phyloP scores from a whole-genome alignment of 2,329 filamentous ascomycete species.

The Plenodomus tracheiphilus region DNA sequence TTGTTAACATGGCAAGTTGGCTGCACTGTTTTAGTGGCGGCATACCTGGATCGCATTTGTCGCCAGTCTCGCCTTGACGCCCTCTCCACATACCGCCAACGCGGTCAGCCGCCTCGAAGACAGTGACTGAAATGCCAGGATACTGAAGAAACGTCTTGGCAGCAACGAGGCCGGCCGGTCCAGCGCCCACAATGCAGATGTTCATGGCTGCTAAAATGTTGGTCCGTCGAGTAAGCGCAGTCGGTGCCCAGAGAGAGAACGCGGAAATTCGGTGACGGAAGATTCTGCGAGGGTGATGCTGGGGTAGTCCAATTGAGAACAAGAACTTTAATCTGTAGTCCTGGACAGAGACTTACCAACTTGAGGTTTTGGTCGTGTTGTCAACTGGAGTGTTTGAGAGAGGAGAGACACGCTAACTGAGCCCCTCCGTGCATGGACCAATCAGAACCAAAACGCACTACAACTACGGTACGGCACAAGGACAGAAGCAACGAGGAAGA shows the following conservation, averaged over 20 bases:
- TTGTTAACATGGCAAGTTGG: not conserved
- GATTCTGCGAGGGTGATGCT: too few species aligned
- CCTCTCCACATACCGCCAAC: slow-evolving; percentile 80
- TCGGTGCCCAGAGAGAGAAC: too few species aligned
- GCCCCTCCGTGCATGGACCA: slow-evolving; percentile 16
- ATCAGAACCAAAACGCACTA: slow-evolving; percentile 3
- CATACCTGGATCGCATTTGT: slow-evolving; percentile 64
- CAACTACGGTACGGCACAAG: too few species aligned
- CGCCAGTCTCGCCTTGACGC: slow-evolving; percentile 49
- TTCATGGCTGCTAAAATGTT: not conserved
- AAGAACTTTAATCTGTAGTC: not conserved
- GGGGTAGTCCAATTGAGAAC: too few species aligned
- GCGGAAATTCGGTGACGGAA: too few species aligned
- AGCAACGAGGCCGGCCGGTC: slow-evolving; percentile 50
- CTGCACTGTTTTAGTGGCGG: not conserved
- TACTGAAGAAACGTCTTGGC: slow-evolving; percentile 69
- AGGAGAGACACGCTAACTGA: slow-evolving; percentile 12
- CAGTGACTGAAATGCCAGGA: slow-evolving; percentile 66
- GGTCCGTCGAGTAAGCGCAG: too few species aligned
- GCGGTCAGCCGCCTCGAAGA: slow-evolving; percentile 68
- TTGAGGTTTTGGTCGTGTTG: slow-evolving; percentile 1
- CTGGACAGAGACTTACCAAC: not conserved
- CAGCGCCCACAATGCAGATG: slow-evolving; percentile 50
- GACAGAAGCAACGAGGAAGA: slow-evolving; percentile 4
- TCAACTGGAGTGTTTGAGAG: slow-evolving; percentile 2